These are phyloP conservation scores for Symbiodinium natans DNA, from an alignment of 73 alveolate genomes.

Conservation along the genomic window DNA sequence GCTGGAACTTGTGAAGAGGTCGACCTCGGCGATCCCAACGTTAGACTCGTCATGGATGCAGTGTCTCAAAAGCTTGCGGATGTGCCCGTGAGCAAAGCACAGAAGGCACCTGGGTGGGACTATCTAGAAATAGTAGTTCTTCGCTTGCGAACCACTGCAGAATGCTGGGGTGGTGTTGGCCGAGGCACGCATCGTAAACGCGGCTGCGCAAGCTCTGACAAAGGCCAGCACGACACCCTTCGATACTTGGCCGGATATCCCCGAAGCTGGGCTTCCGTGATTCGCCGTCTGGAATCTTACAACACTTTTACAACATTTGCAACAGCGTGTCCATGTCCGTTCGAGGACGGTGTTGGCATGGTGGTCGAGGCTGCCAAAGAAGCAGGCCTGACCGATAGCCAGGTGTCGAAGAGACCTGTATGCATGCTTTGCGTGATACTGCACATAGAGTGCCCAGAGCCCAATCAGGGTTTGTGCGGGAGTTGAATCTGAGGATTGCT, in stretches of 20 bases:
- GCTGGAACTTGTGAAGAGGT: slow-evolving; percentile 35
- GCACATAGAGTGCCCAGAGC: too few species aligned
- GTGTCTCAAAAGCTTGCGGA: slow-evolving; percentile 52
- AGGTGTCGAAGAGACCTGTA: slow-evolving; percentile 12
- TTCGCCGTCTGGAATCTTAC: background rate
- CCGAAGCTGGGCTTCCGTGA: background rate
- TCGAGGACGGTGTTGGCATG: slow-evolving; percentile 62
- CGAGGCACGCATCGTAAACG: slow-evolving; percentile 45
- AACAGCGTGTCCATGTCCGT: background rate
- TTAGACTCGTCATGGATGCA: slow-evolving; percentile 24
- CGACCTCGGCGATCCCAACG: slow-evolving; percentile 36
- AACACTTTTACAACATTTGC: background rate
- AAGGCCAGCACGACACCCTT: slow-evolving; percentile 51
- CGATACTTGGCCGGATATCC: slow-evolving; percentile 1
- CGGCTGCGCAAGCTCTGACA: slow-evolving; percentile 37
- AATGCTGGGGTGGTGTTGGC: too few species aligned
- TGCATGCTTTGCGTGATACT: too few species aligned
- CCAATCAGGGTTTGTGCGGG: too few species aligned
- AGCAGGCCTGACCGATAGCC: slow-evolving; percentile 20
- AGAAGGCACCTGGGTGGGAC: slow-evolving; percentile 7
- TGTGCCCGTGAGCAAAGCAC: slow-evolving; percentile 18
- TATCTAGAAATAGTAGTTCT: too few species aligned
- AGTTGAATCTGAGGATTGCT: background rate
- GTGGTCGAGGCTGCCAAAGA: slow-evolving; percentile 38
- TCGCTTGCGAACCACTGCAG: too few species aligned